A percentile compares a stretch with the other conserved stretches of the same genome.
These are phyloP conservation scores for Olyra latifolia DNA, from an alignment of 176 grass and related monocot species.

Conservation along the genomic window DNA sequence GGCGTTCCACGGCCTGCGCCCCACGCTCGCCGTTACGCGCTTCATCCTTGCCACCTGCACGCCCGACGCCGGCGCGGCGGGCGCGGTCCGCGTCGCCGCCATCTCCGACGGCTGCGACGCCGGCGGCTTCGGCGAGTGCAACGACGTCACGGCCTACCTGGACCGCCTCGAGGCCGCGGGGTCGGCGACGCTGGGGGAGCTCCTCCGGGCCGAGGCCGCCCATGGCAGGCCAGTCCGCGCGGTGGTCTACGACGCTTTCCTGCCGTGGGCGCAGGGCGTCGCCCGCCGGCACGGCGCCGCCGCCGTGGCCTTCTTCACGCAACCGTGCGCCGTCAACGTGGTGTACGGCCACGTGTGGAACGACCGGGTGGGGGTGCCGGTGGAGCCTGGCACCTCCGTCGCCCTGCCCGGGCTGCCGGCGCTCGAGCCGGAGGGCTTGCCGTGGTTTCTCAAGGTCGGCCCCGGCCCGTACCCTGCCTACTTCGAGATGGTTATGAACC, in stretches of 20 bases:
- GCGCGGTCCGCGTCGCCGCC: constrained; percentile 39
- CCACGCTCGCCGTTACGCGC: constrained; percentile 60
- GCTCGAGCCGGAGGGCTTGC: constrained; percentile 40
- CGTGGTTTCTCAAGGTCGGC: constrained; percentile 34
- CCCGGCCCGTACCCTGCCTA: constrained; percentile 31
- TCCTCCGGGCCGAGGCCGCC: constrained; percentile 47
- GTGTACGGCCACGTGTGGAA: constrained; percentile 47
- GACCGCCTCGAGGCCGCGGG: constrained; percentile 44
- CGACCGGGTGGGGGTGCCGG: constrained; percentile 41
- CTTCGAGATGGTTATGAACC: constrained; percentile 46
- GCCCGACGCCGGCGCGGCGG: background rate
- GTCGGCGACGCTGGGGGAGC: constrained; percentile 43
- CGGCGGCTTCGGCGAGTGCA: constrained; percentile 26
- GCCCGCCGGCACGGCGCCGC: constrained; percentile 29
- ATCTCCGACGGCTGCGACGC: constrained; percentile 81
- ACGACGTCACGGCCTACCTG: constrained; percentile 47
- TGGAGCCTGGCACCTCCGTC: background rate
- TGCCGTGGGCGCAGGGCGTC: constrained; percentile 56
- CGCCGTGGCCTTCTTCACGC: constrained; percentile 62
- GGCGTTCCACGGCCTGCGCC: constrained; percentile 47
- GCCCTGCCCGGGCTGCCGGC: constrained; percentile 41
- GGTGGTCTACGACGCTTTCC: constrained; percentile 71
- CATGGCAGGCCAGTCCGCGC: constrained; percentile 36
- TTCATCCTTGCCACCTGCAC: constrained; percentile 49
- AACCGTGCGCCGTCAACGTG: constrained; percentile 60